Evolutionary conservation across 1,284 basidiomycete genomes (phyloP).

Genomic region (Marasmius fiardii): DNA sequence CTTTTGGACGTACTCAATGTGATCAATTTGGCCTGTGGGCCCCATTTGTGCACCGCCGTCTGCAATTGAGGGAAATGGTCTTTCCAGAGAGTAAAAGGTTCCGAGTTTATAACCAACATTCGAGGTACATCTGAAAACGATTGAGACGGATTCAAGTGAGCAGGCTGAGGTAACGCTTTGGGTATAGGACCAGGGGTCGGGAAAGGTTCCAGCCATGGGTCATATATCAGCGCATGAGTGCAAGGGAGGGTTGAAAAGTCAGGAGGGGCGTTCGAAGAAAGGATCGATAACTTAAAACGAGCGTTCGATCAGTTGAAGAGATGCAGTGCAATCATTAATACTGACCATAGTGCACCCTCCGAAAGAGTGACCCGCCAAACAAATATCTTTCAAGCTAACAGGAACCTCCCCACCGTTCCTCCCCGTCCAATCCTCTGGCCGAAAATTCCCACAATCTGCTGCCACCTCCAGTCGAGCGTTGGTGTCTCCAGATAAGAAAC

Average conservation of each 20-base stretch:
- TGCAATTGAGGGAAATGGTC: conserved; percentile 61
- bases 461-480: conserved; percentile 28
- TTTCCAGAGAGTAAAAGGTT: conserved; percentile 72
- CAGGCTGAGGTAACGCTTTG: conserved; percentile 10
- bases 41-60: conserved; percentile 52
- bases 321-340: conserved; percentile 13
- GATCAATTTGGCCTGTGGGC: conserved; percentile 39
- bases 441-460: conserved; percentile 29
- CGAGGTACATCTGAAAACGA: conserved; percentile 26
- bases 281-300: conserved; percentile 43
- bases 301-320: not conserved
- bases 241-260: conserved; percentile 45
- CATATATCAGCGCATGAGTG: conserved; percentile 55
- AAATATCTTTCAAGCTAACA: conserved; percentile 42
- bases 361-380: conserved; percentile 72
- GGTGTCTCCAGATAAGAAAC: conserved; percentile 31
- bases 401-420: conserved; percentile 20
- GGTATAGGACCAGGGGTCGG: conserved; percentile 50
- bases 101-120: conserved; percentile 68
- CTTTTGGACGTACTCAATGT: conserved; percentile 41
- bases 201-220: conserved; percentile 79
- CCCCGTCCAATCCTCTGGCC: conserved; percentile 36
- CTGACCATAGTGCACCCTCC: conserved; percentile 72
- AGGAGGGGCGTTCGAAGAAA: conserved; percentile 43
- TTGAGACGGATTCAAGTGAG: not conserved